Evolutionary conservation across 78 protist species (phyloP).

Genomic region (Trichosphaerium sp.): DNA sequence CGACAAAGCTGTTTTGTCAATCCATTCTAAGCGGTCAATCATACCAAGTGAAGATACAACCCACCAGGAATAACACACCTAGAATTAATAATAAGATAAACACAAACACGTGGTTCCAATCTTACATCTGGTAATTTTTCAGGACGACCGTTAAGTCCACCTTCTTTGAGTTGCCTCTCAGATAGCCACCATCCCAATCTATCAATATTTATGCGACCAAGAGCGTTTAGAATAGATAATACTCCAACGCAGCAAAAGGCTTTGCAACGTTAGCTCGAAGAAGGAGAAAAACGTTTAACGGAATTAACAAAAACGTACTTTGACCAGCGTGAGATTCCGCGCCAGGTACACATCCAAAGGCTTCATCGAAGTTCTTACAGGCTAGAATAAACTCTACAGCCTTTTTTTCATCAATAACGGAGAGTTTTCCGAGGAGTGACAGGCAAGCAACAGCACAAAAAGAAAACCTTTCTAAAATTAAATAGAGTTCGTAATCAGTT

Average conservation of each 20-base stretch:
- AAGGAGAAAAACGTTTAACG: background rate
- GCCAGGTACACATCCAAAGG: constrained; percentile 88
- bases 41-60: constrained; percentile 75
- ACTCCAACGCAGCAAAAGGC: constrained; percentile 96
- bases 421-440: constrained; percentile 60
- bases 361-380: constrained; percentile 95
- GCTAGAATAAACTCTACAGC: constrained; percentile 59
- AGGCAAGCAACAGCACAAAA: constrained; percentile 81
- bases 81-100: background rate
- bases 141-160: constrained; percentile 99
- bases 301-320: constrained; percentile 53
- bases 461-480: constrained; percentile 77
- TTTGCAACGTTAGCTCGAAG: background rate
- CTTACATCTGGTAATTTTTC: constrained; percentile 94
- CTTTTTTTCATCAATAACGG: constrained; percentile 26
- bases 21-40: constrained; percentile 81
- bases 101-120: background rate
- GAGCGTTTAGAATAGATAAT: constrained; percentile 66
- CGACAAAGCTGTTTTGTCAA: constrained; percentile 57
- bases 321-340: constrained; percentile 99
- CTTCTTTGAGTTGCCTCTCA: constrained; percentile 90
- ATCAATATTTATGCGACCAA: constrained; percentile 60
- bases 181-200: constrained; percentile 95
- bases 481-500: background rate
- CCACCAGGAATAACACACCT: constrained; percentile 98